These are phyloP conservation scores for Fraxinus baroniana DNA, from an alignment of 305 asterid species.

Conservation along the genomic window DNA sequence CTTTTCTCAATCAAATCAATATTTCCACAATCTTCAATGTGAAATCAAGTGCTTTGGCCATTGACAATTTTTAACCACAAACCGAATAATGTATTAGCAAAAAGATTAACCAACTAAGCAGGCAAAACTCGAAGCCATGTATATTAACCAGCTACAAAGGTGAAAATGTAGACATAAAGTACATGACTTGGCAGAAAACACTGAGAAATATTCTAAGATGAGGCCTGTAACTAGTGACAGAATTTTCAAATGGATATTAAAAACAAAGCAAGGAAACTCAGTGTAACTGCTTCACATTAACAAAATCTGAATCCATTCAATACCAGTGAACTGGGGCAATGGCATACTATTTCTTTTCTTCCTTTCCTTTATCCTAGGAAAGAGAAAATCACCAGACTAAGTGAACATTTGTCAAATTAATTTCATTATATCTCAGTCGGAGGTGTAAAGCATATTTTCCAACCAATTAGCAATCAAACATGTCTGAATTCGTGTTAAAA, in stretches of 20 bases:
- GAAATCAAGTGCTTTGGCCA: conserved; percentile 6
- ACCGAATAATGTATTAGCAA: background rate
- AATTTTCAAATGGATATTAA: background rate
- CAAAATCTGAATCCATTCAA: background rate
- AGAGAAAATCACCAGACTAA: background rate
- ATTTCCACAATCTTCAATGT: background rate
- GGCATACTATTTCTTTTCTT: background rate
- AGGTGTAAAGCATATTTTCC: background rate
- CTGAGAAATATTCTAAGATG: background rate
- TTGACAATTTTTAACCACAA: background rate
- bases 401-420: background rate
- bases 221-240: background rate
- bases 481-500: background rate
- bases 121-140: background rate
- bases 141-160: no score
- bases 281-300: background rate
- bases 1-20: background rate
- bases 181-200: background rate
- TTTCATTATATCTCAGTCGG: background rate
- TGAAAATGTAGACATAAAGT: conserved; percentile 6
- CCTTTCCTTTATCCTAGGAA: background rate
- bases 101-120: conserved; percentile 11
- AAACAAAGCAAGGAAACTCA: background rate
- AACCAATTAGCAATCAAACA: background rate
- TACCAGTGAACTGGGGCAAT: background rate